Percentiles rank a stretch among this genome's conserved stretches.
phyloP scores from a whole-genome alignment of 208 protist species.

The Wallacemonas collosoma region DNA sequence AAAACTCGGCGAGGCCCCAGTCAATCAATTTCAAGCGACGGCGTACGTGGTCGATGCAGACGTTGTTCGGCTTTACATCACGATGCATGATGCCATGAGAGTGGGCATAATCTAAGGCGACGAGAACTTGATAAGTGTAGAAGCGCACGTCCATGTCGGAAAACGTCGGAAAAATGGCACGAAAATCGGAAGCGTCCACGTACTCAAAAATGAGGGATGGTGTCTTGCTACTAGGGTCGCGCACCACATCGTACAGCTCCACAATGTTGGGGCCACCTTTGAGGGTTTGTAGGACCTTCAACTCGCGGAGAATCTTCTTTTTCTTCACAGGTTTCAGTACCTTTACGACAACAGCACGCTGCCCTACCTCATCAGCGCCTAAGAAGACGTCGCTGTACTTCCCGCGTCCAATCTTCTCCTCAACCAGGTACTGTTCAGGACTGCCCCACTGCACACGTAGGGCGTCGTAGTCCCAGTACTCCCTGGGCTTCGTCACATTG shows the following conservation, averaged over 20 bases:
- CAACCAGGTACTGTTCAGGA: constrained; percentile 98
- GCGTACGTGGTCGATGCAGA: constrained; percentile 98
- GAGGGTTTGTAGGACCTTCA: constrained; percentile 99
- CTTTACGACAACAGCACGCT: constrained; percentile 97
- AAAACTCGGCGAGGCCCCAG: constrained; percentile 99
- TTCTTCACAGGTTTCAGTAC: constrained; percentile 99
- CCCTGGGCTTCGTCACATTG: constrained; percentile 87
- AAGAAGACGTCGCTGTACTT: constrained; percentile 99
- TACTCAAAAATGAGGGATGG: constrained; percentile 99
- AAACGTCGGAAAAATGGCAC: constrained; percentile 97
- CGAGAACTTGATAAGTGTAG: constrained; percentile 98
- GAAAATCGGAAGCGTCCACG: constrained; percentile 98
- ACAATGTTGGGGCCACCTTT: constrained; percentile 99
- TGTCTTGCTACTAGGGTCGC: constrained; percentile 97
- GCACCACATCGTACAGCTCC: constrained; percentile 97
- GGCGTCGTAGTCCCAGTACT: constrained; percentile 96
- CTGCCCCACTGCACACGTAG: constrained; percentile 93
- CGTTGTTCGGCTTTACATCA: constrained; percentile 99
- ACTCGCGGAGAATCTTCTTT: constrained; percentile 99
- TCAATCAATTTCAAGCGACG: constrained; percentile 98
- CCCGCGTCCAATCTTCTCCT: constrained; percentile 95
- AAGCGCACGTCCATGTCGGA: constrained; percentile 97
- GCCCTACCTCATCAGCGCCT: constrained; percentile 90
- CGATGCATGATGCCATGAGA: constrained; percentile 99
- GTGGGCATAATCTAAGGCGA: constrained; percentile 97